Base-by-base conservation (phyloP, 2,329 filamentous ascomycete genomes). In the Microcyclosporella mali region DNA sequence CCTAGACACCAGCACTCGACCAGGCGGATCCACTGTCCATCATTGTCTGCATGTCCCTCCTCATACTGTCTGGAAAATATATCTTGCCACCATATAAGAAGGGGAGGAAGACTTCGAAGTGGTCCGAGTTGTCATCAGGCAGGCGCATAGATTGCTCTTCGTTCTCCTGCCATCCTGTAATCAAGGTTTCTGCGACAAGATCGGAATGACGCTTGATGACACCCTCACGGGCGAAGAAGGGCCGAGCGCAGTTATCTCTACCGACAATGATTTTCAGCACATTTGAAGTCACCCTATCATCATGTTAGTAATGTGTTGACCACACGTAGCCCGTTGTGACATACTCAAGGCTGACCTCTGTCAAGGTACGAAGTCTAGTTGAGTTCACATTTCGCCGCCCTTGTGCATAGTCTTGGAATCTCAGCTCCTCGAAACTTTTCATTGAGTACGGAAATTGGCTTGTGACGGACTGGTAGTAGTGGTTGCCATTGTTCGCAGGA, bases 1-100 rank as follows among this genome's bases (percentile, higher is more conserved):
- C 53, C 55, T 2, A 58, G 45, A 3, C 52, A 29, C 40, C 51
- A 59, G 10, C 37, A 32, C 3, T 41, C 36, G 2, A 38, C 37
- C 2, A 55, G 16, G 17, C 17, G 18, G 4, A n/a, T 3, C 21
- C 35, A 9, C 14, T 15, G 4, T 3, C 8, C 14, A 37, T 29
- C 6, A 3, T 27, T 15, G 11, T 19, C 21, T 19, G n/a, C 16
- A 3, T 18, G 12, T 16, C 15, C 11, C 7, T 37, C 6, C 29
- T 11, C 11, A 6, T 15, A 11, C 3, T 17, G 30, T 37, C 27
- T 45, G 19, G 4, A 37, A 9, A 4, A 14, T 27, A n/a, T n/a
- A 45, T 19, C 12, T 33, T 27, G 14, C 41, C 41, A 6, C 3
- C 30, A 39, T 55, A 53, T 0, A 57, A 16, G 47, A 49, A 57